Conservation (phyloP, 164 flowering plant species). For the Cinnamomum chago region DNA sequence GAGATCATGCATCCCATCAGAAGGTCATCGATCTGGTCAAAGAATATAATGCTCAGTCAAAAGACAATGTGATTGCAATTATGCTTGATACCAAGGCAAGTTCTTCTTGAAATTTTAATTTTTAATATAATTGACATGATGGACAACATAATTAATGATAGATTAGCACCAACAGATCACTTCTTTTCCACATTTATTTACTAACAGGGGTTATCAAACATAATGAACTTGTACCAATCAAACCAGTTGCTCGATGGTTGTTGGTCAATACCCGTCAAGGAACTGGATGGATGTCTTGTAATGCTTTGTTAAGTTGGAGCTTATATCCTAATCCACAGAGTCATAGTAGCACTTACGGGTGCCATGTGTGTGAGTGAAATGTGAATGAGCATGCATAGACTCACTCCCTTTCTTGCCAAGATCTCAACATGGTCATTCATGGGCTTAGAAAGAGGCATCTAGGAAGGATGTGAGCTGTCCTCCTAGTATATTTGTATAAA, state of each 20-base stretch:
- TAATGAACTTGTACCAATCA: background rate
- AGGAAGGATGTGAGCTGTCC: background rate
- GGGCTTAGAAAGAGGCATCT: background rate
- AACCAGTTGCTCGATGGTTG: background rate
- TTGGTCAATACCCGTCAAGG: background rate
- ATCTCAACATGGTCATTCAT: background rate
- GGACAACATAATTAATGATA: background rate
- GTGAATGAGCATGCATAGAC: background rate
- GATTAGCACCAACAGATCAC: background rate
- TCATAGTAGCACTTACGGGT: background rate
- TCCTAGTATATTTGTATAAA: background rate
- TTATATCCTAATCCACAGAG: background rate
- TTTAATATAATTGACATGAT: background rate
- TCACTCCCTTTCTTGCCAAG: background rate
- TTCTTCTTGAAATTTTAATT: slow-evolving; percentile 4
- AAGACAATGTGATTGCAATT: slow-evolving; percentile 84
- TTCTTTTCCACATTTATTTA: background rate
- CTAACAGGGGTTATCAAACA: background rate
- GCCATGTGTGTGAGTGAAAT: background rate
- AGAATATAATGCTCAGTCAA: slow-evolving; percentile 81
- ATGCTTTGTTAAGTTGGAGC: background rate
- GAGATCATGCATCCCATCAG: slow-evolving; percentile 95
- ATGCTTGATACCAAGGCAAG: slow-evolving; percentile 93
- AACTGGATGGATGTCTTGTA: background rate
- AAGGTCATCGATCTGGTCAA: slow-evolving; percentile 90